Evolutionary conservation across 352 stramenopile species (phyloP), one percentile per base, ranked within the genome.

Genomic region (Halophytophthora polymorphica): DNA sequence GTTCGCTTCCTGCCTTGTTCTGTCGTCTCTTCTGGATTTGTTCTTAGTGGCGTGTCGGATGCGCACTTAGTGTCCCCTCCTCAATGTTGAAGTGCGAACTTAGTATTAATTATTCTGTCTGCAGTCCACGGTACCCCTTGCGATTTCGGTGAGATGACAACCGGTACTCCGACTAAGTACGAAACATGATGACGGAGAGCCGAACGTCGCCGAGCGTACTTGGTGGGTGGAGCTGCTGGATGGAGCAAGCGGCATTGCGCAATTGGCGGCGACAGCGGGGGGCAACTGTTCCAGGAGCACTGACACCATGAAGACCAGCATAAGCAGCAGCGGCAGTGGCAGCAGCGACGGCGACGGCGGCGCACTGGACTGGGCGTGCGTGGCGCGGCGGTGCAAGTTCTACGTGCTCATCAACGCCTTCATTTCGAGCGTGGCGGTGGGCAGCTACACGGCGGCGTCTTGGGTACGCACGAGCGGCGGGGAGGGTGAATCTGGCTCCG

Each of bases 331-430:
- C 44, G 5, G 12, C 11, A 18, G 35, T 52, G 45, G 33, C 15
- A 17, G 31, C 31, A 12, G 41, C 41, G n/a, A 23, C 10, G 17
- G 18, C 3, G 12, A 35, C 51, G 18, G 25, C 15, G 18, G 12
- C 41, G n/a, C n/a, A n/a, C n/a, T n/a, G n/a, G n/a, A n/a, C n/a
- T n/a, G n/a, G 6, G 45, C 61, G 45, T 58, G 64, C 2, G 14
- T 77, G 22, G 58, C 72, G 54, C 74, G 83, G 29, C 72, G 76
- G 28, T 66, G 66, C 61, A 91, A 89, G 69, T 93, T 83, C 64
- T 93, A 93, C 68, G 44, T 61, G 15, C 42, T 93, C 50, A 88
- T 93, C 63, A 93, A 93, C 52, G 66, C 71, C 15, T 93, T 93
- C 63, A 90, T 90, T 56, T 86, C 66, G 52, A 67, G 64, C 33